These are phyloP conservation scores for Xylaria hypoxylon DNA, from an alignment of 2,329 filamentous ascomycete genomes.

Conservation along the genomic window DNA sequence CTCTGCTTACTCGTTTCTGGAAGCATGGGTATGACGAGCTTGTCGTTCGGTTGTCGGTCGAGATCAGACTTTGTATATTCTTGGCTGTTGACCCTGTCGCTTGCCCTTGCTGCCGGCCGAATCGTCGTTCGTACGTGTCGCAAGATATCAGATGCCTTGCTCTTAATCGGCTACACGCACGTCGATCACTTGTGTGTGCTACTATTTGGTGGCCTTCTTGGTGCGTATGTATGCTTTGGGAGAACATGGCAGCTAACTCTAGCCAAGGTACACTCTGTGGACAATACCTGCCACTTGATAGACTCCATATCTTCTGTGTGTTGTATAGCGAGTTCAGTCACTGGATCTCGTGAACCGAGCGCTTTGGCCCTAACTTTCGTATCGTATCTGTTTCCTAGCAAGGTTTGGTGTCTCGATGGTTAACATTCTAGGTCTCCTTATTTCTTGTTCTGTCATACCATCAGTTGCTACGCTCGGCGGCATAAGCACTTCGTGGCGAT, in stretches of 20 bases:
- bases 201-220: neutral
- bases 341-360: no score
- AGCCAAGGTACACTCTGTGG: neutral
- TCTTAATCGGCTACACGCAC: conserved; percentile 3
- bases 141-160: neutral
- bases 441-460: neutral
- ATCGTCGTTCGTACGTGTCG: neutral
- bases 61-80: neutral
- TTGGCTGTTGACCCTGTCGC: neutral
- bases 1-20: conserved; percentile 1
- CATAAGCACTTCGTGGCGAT: neutral
- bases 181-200: neutral
- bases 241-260: no score
- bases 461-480: neutral
- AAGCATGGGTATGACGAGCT: conserved; percentile 6
- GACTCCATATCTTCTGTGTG: no score
- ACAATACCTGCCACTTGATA: neutral
- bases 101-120: neutral
- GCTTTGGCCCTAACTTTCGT: no score
- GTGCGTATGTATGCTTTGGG: neutral
- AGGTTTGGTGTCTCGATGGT: neutral
- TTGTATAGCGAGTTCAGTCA: no score
- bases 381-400: no score
- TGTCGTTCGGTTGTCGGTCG: conserved; percentile 1
- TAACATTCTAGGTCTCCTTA: no score